Base-by-base conservation (phyloP, 495 filamentous ascomycete genomes). In the Aspergillus hancockii region DNA sequence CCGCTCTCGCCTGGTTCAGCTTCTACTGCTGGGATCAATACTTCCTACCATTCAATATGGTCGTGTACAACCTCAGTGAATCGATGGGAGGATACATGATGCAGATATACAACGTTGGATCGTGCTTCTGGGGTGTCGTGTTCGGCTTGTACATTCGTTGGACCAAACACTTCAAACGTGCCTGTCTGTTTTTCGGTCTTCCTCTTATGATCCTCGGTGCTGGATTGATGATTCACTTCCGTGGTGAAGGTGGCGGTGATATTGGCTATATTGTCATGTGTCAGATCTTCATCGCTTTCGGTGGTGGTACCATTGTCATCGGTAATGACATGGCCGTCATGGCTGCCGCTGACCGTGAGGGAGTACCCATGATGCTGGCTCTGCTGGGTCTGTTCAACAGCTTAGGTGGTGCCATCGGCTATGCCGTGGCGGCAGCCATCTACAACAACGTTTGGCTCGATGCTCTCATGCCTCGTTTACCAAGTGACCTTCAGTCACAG, bases 261-360 rank as follows among this genome's bases (percentile, higher is more conserved):
- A 76, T 91, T 49, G 88, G 86, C 23, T 90, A 86, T 68, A 72
- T 92, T 19, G 75, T 91, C 71, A 89, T 91, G 85, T 87, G 83
- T 63, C 88, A 92, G 70, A 89, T 92, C 68, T 87, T 91, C 73
- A 90, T 92, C 63, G 85, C 89, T 28, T 83, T 93, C 54, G 77
- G 79, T 14, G 88, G 87, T 18, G 85, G 85, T 32, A 85, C 81
- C 3, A 65, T 88, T 7, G 73, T 91, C 54, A 88, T 92, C 65
- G 79, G 76, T 51, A 80, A 88, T 62, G 84, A 92, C 58, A 88
- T 92, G 69, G 88, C 88, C 4, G 84, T 85, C 70, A 89, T 92
- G 88, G 86, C 89, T 0, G 83, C 82, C 4, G 80, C 84, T 7
- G 72, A 73, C 22, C 73, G 81, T 3, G 81, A 90, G 53, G 78